phyloP scores from a whole-genome alignment of 805 yeast species.

The Metschnikowia gelsemii region DNA sequence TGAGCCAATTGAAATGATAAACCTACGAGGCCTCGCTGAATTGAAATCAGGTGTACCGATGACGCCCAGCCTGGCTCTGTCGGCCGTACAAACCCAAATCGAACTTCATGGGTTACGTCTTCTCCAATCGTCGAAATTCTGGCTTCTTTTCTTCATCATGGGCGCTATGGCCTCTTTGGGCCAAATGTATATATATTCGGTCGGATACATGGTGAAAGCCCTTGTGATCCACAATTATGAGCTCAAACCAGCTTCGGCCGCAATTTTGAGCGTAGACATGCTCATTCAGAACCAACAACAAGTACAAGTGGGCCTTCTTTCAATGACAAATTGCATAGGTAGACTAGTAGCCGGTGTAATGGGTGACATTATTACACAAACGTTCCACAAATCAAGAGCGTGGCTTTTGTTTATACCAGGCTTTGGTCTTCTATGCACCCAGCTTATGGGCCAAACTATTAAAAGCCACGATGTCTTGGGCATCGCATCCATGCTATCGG shows the following conservation, averaged over 20 bases:
- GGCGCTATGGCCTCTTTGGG: slow-evolving; percentile 45
- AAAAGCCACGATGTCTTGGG: slow-evolving; percentile 41
- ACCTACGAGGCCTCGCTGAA: slow-evolving; percentile 7
- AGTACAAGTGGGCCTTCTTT: slow-evolving; percentile 68
- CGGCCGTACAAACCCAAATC: background rate
- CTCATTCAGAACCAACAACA: slow-evolving; percentile 59
- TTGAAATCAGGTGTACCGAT: background rate
- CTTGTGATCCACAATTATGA: slow-evolving; percentile 22
- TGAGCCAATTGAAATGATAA: slow-evolving; percentile 15
- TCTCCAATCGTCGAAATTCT: slow-evolving; percentile 29
- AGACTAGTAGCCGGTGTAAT: slow-evolving; percentile 60
- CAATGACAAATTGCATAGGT: slow-evolving; percentile 66
- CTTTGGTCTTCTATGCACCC: slow-evolving; percentile 48
- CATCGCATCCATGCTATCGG: slow-evolving; percentile 54
- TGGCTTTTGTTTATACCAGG: slow-evolving; percentile 57
- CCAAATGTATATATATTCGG: slow-evolving; percentile 48
- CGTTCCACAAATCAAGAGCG: slow-evolving; percentile 47
- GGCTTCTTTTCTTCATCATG: slow-evolving; percentile 39
- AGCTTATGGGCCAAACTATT: slow-evolving; percentile 44
- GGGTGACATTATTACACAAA: slow-evolving; percentile 58
- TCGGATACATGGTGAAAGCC: slow-evolving; percentile 47
- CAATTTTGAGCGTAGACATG: slow-evolving; percentile 23
- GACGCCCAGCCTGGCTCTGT: background rate
- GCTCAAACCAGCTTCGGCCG: slow-evolving; percentile 10
- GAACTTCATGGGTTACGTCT: slow-evolving; percentile 22